These are phyloP conservation scores for Prunus yedoensis DNA, from an alignment of 331 rosid species.

Conservation along the genomic window DNA sequence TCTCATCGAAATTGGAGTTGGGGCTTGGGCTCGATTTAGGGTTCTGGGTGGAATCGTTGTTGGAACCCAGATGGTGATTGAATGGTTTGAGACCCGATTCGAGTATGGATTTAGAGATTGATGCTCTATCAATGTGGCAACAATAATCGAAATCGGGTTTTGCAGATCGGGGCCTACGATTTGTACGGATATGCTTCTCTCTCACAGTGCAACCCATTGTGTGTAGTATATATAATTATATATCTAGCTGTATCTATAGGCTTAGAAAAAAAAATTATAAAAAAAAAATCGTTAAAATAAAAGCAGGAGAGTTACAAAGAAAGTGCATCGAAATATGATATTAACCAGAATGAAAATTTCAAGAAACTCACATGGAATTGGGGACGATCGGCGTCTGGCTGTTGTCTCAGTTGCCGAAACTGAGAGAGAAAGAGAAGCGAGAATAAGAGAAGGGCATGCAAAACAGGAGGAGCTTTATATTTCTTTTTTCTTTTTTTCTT, in stretches of 20 bases:
- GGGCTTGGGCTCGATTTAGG: slow-evolving; percentile 30
- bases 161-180: slow-evolving; percentile 63
- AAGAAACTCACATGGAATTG: slow-evolving; percentile 23
- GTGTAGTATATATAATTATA: not conserved
- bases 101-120: slow-evolving; percentile 69
- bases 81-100: slow-evolving; percentile 70
- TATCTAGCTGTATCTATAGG: not conserved
- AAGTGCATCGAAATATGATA: not conserved
- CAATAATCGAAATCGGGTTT: slow-evolving; percentile 53
- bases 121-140: slow-evolving; percentile 41
- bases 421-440: not conserved
- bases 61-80: slow-evolving; percentile 36
- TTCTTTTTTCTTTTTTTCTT: not conserved
- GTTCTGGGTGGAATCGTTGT: slow-evolving; percentile 20
- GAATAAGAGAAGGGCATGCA: slow-evolving; percentile 6
- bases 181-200: slow-evolving; percentile 79
- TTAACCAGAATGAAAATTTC: not conserved
- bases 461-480: not conserved
- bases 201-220: slow-evolving; percentile 84
- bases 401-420: slow-evolving; percentile 11
- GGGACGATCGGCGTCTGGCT: slow-evolving; percentile 17
- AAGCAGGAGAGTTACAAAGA: not conserved
- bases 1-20: slow-evolving; percentile 48
- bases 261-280: not conserved
- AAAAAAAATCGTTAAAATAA: not conserved